phyloP scores from a whole-genome alignment of 345 rosid species.

The Lepidium africanum region DNA sequence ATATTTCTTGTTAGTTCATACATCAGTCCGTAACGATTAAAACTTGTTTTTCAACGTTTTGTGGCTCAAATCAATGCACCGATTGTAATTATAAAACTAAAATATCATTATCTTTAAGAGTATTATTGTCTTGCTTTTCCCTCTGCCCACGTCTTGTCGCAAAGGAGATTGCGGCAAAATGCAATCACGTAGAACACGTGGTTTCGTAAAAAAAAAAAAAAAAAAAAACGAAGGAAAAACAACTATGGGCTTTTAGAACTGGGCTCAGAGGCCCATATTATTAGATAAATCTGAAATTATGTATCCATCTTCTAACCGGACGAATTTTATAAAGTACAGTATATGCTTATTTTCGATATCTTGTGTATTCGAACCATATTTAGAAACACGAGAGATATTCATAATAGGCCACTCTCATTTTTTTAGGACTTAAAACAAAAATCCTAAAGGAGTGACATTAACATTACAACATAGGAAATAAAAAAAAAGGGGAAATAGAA shows the following conservation, averaged over 20 bases:
- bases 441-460: slow-evolving; percentile 25
- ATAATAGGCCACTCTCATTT: slow-evolving; percentile 23
- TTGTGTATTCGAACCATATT: not conserved
- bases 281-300: no score
- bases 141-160: not conserved
- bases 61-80: not conserved
- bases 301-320: no score
- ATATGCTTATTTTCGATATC: no score
- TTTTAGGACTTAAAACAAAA: slow-evolving; percentile 1
- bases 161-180: not conserved
- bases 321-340: no score
- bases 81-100: not conserved
- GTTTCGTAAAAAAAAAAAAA: not conserved
- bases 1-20: no score
- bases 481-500: not conserved
- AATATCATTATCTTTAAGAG: not conserved
- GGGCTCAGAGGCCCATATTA: not conserved
- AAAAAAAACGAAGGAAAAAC: not conserved
- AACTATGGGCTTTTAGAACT: not conserved
- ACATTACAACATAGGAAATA: slow-evolving; percentile 10
- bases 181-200: not conserved
- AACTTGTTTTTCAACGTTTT: no score
- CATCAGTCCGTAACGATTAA: no score
- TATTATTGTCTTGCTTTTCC: not conserved
- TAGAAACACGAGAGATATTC: not conserved